Conservation (phyloP, 352 stramenopile species). For the Phytopythium cucurbitacearum region DNA sequence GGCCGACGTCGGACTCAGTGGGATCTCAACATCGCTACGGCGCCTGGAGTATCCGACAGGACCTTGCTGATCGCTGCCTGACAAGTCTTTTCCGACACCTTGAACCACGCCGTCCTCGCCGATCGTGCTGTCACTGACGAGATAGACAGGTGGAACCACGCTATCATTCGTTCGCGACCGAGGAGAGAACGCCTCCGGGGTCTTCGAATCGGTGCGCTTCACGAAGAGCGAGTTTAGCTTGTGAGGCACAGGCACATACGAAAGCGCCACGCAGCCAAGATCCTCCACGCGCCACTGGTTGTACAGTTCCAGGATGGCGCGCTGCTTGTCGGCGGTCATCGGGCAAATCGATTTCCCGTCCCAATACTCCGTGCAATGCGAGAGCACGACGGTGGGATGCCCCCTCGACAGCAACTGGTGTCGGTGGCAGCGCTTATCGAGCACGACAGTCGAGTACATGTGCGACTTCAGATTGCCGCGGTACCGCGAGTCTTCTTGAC, state of each 20-base stretch:
- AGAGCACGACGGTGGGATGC: conserved; percentile 65
- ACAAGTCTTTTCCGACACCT: too few species aligned
- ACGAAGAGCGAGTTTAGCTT: conserved; percentile 64
- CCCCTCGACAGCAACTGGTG: conserved; percentile 77
- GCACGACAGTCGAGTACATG: conserved; percentile 81
- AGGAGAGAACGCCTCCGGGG: conserved; percentile 4
- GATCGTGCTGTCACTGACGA: conserved; percentile 66
- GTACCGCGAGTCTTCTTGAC: conserved; percentile 80
- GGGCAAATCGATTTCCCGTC: conserved; percentile 86
- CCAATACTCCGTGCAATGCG: conserved; percentile 84
- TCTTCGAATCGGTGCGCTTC: conserved; percentile 11
- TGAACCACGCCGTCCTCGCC: conserved; percentile 19
- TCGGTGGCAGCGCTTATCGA: conserved; percentile 74
- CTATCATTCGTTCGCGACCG: conserved; percentile 8
- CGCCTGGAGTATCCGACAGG: neutral
- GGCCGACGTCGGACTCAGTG: too few species aligned
- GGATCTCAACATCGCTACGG: too few species aligned
- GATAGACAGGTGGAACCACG: conserved; percentile 68
- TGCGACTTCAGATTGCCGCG: conserved; percentile 84
- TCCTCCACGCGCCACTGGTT: conserved; percentile 87
- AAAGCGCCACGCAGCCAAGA: conserved; percentile 79
- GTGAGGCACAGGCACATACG: conserved; percentile 73
- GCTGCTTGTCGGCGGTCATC: conserved; percentile 73
- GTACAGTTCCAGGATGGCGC: conserved; percentile 84
- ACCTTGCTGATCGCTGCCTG: neutral